Conservation (phyloP, 768 basidiomycete species). For the Agaricus sinodeliciosus region DNA sequence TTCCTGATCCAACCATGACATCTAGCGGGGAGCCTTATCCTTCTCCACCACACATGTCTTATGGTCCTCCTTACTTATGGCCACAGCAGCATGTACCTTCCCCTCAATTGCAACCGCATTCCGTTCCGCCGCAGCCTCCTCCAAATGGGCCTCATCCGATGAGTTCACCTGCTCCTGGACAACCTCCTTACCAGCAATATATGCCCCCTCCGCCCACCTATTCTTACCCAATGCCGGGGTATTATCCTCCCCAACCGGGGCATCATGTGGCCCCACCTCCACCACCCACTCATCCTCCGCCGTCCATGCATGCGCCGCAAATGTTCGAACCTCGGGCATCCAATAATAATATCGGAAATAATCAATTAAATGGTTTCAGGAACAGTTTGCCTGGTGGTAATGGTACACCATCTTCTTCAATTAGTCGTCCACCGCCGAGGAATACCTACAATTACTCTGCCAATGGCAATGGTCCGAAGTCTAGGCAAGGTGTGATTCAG, state of each 20-base stretch:
- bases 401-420: constrained; percentile 17
- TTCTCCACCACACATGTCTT: constrained; percentile 10
- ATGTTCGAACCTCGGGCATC: neutral
- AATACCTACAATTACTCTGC: constrained; percentile 14
- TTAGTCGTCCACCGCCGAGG: constrained; percentile 22
- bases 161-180: constrained; percentile 13
- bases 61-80: constrained; percentile 13
- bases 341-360: constrained; percentile 18
- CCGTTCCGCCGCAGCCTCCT: constrained; percentile 9
- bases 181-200: constrained; percentile 14
- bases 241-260: constrained; percentile 14
- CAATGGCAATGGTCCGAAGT: constrained; percentile 26
- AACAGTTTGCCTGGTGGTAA: constrained; percentile 18
- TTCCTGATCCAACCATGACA: constrained; percentile 13
- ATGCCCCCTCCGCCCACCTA: constrained; percentile 16
- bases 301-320: constrained; percentile 7
- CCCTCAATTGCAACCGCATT: constrained; percentile 11
- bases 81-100: constrained; percentile 11
- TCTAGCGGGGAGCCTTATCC: constrained; percentile 12
- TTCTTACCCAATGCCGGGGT: constrained; percentile 13
- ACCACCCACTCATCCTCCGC: constrained; percentile 11
- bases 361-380: constrained; percentile 14
- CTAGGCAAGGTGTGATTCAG: constrained; percentile 24
- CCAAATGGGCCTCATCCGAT: constrained; percentile 10
- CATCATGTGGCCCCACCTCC: constrained; percentile 15